Conservation (phyloP, 257 asterid species). For the Nicotiana noctiflora region DNA sequence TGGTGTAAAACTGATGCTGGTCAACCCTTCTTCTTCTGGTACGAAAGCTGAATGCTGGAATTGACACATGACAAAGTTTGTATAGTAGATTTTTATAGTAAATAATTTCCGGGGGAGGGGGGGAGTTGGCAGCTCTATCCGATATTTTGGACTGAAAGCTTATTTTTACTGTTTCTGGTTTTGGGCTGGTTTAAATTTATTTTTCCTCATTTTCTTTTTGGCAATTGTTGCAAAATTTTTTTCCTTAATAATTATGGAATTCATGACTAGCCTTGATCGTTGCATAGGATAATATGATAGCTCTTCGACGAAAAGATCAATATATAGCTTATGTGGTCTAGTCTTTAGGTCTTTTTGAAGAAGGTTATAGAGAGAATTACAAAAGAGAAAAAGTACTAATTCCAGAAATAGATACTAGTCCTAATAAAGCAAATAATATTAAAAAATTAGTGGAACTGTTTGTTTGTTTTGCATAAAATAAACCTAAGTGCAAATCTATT, state of each 20-base stretch:
- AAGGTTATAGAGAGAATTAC: background rate
- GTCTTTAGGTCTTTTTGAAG: background rate
- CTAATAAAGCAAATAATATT: background rate
- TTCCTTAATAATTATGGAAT: background rate
- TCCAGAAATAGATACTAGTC: background rate
- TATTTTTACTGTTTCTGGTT: background rate
- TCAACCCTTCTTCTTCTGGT: constrained; percentile 96
- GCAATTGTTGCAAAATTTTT: background rate
- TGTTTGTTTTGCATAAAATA: background rate
- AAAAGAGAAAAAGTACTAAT: background rate
- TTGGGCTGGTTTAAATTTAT: background rate
- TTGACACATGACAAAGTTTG: background rate
- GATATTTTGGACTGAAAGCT: background rate
- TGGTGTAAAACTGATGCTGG: constrained; percentile 80
- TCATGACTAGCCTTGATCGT: background rate
- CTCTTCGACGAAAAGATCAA: background rate
- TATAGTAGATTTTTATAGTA: background rate
- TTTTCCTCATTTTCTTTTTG: background rate
- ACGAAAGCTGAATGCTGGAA: constrained; percentile 22
- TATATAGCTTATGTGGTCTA: background rate
- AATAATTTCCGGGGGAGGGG: background rate
- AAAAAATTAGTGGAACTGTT: background rate
- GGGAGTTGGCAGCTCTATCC: background rate
- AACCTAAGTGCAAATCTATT: background rate
- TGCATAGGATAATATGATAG: too few species aligned